phyloP scores from a whole-genome alignment of 768 basidiomycete species.

The Tylopilus intermedius region DNA sequence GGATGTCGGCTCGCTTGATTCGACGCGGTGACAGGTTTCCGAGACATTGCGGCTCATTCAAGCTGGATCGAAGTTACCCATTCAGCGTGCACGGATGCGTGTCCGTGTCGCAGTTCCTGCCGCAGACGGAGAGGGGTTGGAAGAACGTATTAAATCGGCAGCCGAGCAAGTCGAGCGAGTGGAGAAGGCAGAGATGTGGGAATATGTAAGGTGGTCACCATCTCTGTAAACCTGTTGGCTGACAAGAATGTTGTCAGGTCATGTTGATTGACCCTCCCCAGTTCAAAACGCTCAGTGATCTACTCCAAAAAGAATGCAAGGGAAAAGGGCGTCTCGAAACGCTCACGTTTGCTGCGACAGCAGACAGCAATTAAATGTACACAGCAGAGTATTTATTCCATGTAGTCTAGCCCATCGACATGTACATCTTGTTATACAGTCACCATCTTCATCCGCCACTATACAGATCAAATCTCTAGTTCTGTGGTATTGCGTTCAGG shows the following conservation, averaged over 20 bases:
- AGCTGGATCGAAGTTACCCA: slow-evolving; percentile 78
- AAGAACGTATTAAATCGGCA: slow-evolving; percentile 63
- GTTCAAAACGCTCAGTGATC: slow-evolving; percentile 83
- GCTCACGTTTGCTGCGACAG: slow-evolving; percentile 63
- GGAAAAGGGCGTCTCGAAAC: slow-evolving; percentile 86
- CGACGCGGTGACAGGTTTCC: slow-evolving; percentile 54
- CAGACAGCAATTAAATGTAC: slow-evolving; percentile 24
- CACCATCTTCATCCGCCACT: background rate
- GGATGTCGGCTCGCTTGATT: background rate
- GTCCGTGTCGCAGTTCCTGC: slow-evolving; percentile 74
- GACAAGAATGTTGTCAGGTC: slow-evolving; percentile 46
- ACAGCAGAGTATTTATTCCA: background rate
- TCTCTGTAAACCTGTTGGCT: slow-evolving; percentile 1
- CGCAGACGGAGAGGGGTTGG: slow-evolving; percentile 60
- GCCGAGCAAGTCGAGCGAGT: slow-evolving; percentile 84
- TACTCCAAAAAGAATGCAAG: slow-evolving; percentile 88
- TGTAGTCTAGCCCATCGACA: background rate
- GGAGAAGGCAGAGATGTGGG: slow-evolving; percentile 77
- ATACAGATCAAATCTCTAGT: slow-evolving; percentile 2
- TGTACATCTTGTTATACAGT: background rate
- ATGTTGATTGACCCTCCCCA: slow-evolving; percentile 91
- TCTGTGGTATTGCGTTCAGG: slow-evolving; percentile 10
- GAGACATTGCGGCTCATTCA: slow-evolving; percentile 85
- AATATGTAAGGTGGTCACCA: slow-evolving; percentile 56
- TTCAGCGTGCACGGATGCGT: slow-evolving; percentile 91